A percentile compares a stretch with the other conserved stretches of the same genome.
These are phyloP conservation scores for Alternaria sp. DNA, from an alignment of 2,329 filamentous ascomycete species.

Conservation along the genomic window DNA sequence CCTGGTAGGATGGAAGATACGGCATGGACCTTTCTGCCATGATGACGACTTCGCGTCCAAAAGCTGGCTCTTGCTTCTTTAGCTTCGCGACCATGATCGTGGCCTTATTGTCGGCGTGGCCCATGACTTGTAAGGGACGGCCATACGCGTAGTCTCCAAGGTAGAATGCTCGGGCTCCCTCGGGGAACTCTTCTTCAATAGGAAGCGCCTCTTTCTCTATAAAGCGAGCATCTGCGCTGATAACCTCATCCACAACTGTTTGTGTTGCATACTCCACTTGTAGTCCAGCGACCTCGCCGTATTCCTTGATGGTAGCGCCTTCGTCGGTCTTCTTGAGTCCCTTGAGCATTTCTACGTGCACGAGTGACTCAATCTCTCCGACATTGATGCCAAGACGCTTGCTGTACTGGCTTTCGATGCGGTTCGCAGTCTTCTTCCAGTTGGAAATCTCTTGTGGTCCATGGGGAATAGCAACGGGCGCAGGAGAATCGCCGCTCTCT, in stretches of 20 bases:
- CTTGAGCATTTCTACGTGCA: constrained; percentile 93
- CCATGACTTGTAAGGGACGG: constrained; percentile 82
- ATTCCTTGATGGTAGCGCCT: constrained; percentile 92
- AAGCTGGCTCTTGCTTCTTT: constrained; percentile 79
- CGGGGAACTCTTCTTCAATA: constrained; percentile 90
- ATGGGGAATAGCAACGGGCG: constrained; percentile 75
- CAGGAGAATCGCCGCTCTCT: constrained; percentile 64
- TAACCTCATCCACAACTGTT: constrained; percentile 85
- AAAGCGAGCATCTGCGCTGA: constrained; percentile 92
- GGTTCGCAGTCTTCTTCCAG: constrained; percentile 83
- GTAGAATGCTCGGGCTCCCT: constrained; percentile 87
- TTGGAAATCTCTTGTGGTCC: constrained; percentile 78
- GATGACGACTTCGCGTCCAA: constrained; percentile 76
- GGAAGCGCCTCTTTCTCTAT: constrained; percentile 88
- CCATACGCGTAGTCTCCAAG: constrained; percentile 93
- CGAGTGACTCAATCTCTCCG: constrained; percentile 84
- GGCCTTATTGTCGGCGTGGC: constrained; percentile 77
- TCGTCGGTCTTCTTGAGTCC: constrained; percentile 90
- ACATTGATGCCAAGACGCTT: constrained; percentile 90
- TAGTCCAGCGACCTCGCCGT: constrained; percentile 82
- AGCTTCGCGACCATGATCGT: constrained; percentile 80
- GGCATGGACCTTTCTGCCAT: constrained; percentile 74
- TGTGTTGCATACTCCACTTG: constrained; percentile 93
- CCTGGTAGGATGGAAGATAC: constrained; percentile 88
- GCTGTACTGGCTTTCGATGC: constrained; percentile 87